Percentiles rank a stretch among this genome's conserved stretches.
Conservation (phyloP, 345 rosid species). For the Pugionium cornutum region DNA sequence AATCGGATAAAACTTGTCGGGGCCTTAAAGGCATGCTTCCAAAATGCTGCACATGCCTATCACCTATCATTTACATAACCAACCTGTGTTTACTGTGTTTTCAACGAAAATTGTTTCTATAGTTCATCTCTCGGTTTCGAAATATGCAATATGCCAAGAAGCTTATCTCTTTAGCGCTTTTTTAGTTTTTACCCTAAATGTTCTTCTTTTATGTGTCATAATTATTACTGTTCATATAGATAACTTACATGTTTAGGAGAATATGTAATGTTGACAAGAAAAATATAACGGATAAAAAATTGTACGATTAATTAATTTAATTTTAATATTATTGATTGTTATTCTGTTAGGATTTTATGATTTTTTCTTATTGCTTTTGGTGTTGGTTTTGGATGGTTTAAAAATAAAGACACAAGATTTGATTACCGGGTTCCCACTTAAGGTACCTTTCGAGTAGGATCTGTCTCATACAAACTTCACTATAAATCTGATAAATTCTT, state of each 20-base stretch:
- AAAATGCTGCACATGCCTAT: slow-evolving; percentile 22
- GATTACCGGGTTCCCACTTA: too few species aligned
- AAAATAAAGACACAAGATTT: too few species aligned
- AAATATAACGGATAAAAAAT: neutral
- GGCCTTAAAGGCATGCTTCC: slow-evolving; percentile 9
- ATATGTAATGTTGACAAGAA: neutral
- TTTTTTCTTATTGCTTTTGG: too few species aligned
- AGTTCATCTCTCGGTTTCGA: neutral
- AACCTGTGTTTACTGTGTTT: neutral
- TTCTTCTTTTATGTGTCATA: neutral
- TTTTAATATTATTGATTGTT: neutral
- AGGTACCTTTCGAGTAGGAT: too few species aligned
- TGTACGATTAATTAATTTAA: neutral
- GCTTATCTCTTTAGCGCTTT: neutral
- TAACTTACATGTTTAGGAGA: neutral
- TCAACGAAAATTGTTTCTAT: neutral
- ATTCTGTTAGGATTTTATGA: neutral
- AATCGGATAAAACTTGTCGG: slow-evolving; percentile 34
- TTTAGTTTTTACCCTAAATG: slow-evolving; percentile 6
- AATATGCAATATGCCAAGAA: neutral
- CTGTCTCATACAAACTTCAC: too few species aligned
- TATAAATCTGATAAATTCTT: too few species aligned
- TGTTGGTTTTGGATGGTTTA: too few species aligned
- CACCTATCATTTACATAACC: slow-evolving; percentile 2
- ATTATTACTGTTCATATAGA: neutral